Conservation (phyloP, 257 asterid genomes). For the Salvia hispanica region DNA sequence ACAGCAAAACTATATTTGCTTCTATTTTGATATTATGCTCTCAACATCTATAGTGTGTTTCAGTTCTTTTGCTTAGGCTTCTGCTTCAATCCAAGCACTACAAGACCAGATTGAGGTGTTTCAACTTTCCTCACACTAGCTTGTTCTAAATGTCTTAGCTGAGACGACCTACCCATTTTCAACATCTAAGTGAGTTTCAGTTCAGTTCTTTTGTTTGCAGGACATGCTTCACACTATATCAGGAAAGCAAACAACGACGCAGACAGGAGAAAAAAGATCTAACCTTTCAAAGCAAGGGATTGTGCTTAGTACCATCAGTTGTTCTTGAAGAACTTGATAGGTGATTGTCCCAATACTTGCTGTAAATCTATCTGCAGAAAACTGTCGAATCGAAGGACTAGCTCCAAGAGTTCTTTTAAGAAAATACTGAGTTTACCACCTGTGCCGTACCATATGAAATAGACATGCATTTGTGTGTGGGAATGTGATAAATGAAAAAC, state of each 20-base stretch:
- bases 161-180: not conserved
- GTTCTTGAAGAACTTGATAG: constrained; percentile 31
- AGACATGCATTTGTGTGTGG: constrained; percentile 1
- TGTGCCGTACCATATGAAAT: not conserved
- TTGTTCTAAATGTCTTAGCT: no score
- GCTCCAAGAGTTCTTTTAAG: not conserved
- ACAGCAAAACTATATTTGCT: not conserved
- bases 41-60: no score
- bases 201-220: constrained; percentile 12
- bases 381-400: not conserved
- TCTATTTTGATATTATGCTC: not conserved
- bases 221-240: constrained; percentile 23
- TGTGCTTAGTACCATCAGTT: constrained; percentile 50
- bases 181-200: not conserved
- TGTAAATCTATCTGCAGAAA: constrained; percentile 3
- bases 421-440: constrained; percentile 2
- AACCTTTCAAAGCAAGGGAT: constrained; percentile 44
- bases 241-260: not conserved
- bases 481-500: not conserved
- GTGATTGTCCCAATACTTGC: constrained; percentile 1
- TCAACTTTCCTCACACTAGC: not conserved
- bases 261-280: constrained; percentile 33
- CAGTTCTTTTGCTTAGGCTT: constrained; percentile 44
- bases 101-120: constrained; percentile 59
- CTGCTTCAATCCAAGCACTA: constrained; percentile 51